phyloP scores from a whole-genome alignment of 805 yeast genomes.

The Yamadazyma scolyti region DNA sequence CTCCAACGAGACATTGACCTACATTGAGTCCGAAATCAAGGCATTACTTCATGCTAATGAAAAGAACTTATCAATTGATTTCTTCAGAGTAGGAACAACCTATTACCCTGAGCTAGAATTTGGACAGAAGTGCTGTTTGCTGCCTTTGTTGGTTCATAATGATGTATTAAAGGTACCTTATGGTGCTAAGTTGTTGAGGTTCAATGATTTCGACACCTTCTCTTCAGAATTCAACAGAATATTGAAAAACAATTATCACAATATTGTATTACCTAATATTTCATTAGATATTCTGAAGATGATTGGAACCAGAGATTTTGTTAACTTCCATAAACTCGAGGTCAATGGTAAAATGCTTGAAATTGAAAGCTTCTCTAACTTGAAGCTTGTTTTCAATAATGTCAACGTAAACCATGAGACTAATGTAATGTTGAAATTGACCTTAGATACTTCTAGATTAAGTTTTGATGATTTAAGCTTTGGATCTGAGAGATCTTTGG shows the following conservation, averaged over 20 bases:
- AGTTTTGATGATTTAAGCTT: slow-evolving; percentile 10
- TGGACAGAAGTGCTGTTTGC: slow-evolving; percentile 9
- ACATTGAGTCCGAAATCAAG: slow-evolving; percentile 10
- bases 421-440: slow-evolving; percentile 10
- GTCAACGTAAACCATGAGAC: slow-evolving; percentile 9
- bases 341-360: slow-evolving; percentile 19
- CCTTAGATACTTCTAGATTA: slow-evolving; percentile 8
- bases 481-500: slow-evolving; percentile 8
- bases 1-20: slow-evolving; percentile 1
- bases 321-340: slow-evolving; percentile 17
- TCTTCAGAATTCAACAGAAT: slow-evolving; percentile 10
- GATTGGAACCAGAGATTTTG: slow-evolving; percentile 13
- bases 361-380: slow-evolving; percentile 10
- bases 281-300: slow-evolving; percentile 16
- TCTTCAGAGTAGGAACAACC: slow-evolving; percentile 20
- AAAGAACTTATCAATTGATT: slow-evolving; percentile 17
- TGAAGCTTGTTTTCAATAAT: slow-evolving; percentile 10
- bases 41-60: slow-evolving; percentile 10
- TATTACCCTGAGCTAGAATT: slow-evolving; percentile 15
- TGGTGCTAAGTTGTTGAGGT: slow-evolving; percentile 17
- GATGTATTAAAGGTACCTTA: slow-evolving; percentile 13
- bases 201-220: slow-evolving; percentile 15
- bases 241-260: slow-evolving; percentile 13
- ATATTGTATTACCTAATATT: slow-evolving; percentile 20
- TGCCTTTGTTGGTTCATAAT: slow-evolving; percentile 9